Conservation (phyloP, 139 green algal genomes). For the Medakamo hakoo region DNA sequence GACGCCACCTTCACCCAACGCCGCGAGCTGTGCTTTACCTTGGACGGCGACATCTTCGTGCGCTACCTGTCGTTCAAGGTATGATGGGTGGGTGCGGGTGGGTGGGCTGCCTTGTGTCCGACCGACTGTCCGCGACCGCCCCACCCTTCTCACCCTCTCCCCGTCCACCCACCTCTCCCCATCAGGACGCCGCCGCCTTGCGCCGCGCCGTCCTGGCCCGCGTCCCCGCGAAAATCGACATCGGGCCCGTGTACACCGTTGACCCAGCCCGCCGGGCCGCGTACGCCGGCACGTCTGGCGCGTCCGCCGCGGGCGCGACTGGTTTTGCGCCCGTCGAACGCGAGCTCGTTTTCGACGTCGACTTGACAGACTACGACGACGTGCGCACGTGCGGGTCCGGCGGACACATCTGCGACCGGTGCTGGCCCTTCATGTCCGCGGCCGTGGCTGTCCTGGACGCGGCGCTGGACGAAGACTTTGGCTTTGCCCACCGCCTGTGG, state of each 20-base stretch:
- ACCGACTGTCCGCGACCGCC: neutral
- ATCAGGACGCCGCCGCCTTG: constrained; percentile 58
- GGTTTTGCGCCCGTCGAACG: constrained; percentile 71
- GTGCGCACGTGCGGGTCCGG: constrained; percentile 77
- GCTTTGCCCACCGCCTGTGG: constrained; percentile 91
- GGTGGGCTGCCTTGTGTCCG: neutral
- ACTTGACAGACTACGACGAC: constrained; percentile 98
- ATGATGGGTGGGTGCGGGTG: neutral
- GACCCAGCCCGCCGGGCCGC: constrained; percentile 62
- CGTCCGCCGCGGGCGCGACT: constrained; percentile 1
- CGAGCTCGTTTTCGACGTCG: constrained; percentile 98
- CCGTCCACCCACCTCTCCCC: neutral
- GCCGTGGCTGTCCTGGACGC: constrained; percentile 67
- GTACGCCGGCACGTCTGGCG: constrained; percentile 29
- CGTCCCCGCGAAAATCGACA: constrained; percentile 90
- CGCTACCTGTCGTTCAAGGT: constrained; percentile 96
- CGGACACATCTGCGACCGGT: constrained; percentile 75
- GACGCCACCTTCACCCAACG: constrained; percentile 55
- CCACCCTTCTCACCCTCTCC: neutral
- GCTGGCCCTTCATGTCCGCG: constrained; percentile 91
- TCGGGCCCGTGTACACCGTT: constrained; percentile 89
- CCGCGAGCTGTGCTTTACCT: constrained; percentile 95
- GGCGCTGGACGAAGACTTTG: constrained; percentile 82
- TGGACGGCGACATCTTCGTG: constrained; percentile 93
- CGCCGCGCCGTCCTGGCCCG: constrained; percentile 40